Conservation (phyloP, 2,329 filamentous ascomycete species). For the Alternaria brassicae region DNA sequence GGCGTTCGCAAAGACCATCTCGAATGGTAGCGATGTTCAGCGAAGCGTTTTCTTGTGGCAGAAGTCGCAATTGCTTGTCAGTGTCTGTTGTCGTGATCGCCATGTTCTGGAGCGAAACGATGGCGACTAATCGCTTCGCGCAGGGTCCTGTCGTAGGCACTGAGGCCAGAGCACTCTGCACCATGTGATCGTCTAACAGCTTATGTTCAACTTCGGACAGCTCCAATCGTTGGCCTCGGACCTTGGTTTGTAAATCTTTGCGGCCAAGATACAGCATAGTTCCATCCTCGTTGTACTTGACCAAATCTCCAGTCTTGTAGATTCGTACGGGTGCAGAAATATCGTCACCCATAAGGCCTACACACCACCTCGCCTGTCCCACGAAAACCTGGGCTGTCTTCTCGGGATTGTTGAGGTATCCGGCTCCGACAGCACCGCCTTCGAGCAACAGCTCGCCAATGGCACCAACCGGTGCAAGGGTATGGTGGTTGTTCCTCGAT, state of each 20-base stretch:
- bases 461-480: constrained; percentile 48
- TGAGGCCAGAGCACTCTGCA: constrained; percentile 40
- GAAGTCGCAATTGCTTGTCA: constrained; percentile 19
- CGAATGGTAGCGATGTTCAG: constrained; percentile 33
- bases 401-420: constrained; percentile 44
- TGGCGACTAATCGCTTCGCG: constrained; percentile 42
- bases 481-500: constrained; percentile 42
- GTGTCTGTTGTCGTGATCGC: not conserved
- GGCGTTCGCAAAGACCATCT: constrained; percentile 38
- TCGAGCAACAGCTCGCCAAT: constrained; percentile 54
- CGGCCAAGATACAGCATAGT: constrained; percentile 43
- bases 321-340: constrained; percentile 18
- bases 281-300: constrained; percentile 47
- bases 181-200: constrained; percentile 39
- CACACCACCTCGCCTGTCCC: constrained; percentile 29
- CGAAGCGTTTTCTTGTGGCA: constrained; percentile 33
- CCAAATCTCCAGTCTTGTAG: constrained; percentile 50
- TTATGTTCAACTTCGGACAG: constrained; percentile 57
- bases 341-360: constrained; percentile 6
- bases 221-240: constrained; percentile 56
- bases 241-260: constrained; percentile 46
- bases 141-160: constrained; percentile 40
- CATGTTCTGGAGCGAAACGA: constrained; percentile 36
- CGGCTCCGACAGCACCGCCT: constrained; percentile 42
- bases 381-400: constrained; percentile 41